These are phyloP conservation scores for Zygosaccharomyces siamensis DNA, from an alignment of 805 yeast genomes.

Conservation along the genomic window DNA sequence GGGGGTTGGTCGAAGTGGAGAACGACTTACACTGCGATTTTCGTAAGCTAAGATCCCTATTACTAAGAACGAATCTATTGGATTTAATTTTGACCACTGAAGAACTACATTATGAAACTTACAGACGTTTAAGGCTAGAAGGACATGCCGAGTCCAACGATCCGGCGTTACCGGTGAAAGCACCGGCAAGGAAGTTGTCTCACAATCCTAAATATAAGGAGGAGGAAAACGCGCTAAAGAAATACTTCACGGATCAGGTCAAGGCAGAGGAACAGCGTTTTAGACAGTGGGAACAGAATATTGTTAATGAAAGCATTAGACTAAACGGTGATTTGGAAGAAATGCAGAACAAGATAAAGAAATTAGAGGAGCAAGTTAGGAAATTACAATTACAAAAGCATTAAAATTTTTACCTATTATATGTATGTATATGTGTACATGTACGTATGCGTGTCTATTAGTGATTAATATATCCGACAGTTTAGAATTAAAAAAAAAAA, in stretches of 20 bases:
- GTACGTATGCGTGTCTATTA: neutral
- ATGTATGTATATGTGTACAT: neutral
- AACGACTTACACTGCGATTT: constrained; percentile 84
- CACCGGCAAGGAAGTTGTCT: constrained; percentile 47
- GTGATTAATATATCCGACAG: neutral
- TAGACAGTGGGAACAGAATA: constrained; percentile 97
- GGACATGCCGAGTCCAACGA: constrained; percentile 35
- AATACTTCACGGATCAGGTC: constrained; percentile 93
- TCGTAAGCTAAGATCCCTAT: constrained; percentile 69
- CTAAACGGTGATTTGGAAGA: constrained; percentile 90
- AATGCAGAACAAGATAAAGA: constrained; percentile 70
- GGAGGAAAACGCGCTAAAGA: constrained; percentile 90
- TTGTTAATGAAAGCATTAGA: constrained; percentile 90
- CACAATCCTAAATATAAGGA: constrained; percentile 93
- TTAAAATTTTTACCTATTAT: constrained; percentile 14
- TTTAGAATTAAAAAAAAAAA: too few species aligned
- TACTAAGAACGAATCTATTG: constrained; percentile 78
- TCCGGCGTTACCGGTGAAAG: constrained; percentile 31
- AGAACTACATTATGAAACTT: constrained; percentile 75
- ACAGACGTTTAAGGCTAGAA: constrained; percentile 67
- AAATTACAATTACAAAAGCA: constrained; percentile 52
- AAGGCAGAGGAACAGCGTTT: constrained; percentile 95
- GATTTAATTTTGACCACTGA: constrained; percentile 77
- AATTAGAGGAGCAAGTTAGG: constrained; percentile 71
- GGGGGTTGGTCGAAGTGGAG: constrained; percentile 88